Evolutionary conservation across 163 green algal genomes (phyloP).

Genomic region (Prototheca wickerhamii): DNA sequence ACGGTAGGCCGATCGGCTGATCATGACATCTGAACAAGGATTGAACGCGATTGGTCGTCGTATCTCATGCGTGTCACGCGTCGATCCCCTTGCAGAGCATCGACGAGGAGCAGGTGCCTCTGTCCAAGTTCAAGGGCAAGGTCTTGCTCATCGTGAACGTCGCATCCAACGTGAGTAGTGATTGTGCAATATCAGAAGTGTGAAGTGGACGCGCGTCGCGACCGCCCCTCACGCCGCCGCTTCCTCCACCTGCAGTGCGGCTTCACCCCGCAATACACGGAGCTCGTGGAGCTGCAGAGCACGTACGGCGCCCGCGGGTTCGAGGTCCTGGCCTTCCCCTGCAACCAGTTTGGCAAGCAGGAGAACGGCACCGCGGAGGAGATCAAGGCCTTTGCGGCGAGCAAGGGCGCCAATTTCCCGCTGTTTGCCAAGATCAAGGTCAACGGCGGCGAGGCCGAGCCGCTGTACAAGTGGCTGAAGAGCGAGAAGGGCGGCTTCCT

Average conservation of each 20-base stretch:
- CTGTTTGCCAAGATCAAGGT: conserved; percentile 37
- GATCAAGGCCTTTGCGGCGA: conserved; percentile 29
- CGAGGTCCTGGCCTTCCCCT: conserved; percentile 45
- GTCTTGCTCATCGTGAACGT: conserved; percentile 23
- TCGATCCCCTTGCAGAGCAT: conserved; percentile 11
- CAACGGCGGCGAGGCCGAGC: conserved; percentile 21
- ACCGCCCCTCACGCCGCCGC: neutral
- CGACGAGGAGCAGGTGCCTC: conserved; percentile 8
- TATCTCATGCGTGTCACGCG: neutral
- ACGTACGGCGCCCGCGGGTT: conserved; percentile 29
- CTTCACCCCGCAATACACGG: conserved; percentile 22
- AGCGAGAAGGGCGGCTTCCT: conserved; percentile 18
- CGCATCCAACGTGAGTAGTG: neutral
- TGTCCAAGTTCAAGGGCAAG: conserved; percentile 21
- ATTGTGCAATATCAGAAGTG: neutral
- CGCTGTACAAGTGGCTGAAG: conserved; percentile 17
- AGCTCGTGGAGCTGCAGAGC: conserved; percentile 21
- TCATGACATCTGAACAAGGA: neutral
- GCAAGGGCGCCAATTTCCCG: conserved; percentile 15
- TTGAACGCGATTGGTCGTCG: too few species aligned
- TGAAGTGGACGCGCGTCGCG: neutral
- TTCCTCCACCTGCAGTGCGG: conserved; percentile 7
- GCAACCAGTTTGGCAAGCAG: conserved; percentile 52
- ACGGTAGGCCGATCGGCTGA: neutral
- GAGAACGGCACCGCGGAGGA: conserved; percentile 25